These are phyloP conservation scores for Scutellaria barbata DNA, from an alignment of 257 asterid species.

Conservation along the genomic window DNA sequence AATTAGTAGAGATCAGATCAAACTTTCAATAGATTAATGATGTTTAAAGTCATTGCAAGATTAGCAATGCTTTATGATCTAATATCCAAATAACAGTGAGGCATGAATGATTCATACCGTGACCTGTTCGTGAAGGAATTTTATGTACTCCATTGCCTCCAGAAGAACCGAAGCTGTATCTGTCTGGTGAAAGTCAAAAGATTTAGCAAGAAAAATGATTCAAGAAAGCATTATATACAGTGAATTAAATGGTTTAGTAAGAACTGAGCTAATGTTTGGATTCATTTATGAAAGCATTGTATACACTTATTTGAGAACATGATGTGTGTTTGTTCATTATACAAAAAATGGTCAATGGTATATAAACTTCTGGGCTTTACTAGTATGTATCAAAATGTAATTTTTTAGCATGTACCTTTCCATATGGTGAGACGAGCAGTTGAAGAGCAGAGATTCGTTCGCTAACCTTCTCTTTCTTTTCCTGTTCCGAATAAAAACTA, in stretches of 20 bases:
- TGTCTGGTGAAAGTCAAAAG: constrained; percentile 50
- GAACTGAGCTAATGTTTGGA: background rate
- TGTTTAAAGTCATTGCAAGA: background rate
- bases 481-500: constrained; percentile 42
- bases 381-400: background rate
- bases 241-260: background rate
- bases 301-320: background rate
- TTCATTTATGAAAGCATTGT: background rate
- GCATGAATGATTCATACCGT: constrained; percentile 49
- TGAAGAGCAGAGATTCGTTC: constrained; percentile 82
- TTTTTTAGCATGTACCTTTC: constrained; percentile 58
- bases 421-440: constrained; percentile 91
- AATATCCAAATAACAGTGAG: background rate
- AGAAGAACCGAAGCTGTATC: constrained; percentile 89
- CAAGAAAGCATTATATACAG: background rate
- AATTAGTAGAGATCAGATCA: background rate
- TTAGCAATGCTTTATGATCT: background rate
- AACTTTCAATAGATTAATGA: background rate
- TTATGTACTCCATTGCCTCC: constrained; percentile 89
- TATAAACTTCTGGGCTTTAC: too few relatives aligned
- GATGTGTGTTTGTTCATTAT: background rate
- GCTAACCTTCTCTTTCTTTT: constrained; percentile 82
- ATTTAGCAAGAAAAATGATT: background rate
- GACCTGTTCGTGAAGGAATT: constrained; percentile 88
- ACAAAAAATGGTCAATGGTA: background rate